Conservation (phyloP, 257 asterid species). For the Petunia axillaris region DNA sequence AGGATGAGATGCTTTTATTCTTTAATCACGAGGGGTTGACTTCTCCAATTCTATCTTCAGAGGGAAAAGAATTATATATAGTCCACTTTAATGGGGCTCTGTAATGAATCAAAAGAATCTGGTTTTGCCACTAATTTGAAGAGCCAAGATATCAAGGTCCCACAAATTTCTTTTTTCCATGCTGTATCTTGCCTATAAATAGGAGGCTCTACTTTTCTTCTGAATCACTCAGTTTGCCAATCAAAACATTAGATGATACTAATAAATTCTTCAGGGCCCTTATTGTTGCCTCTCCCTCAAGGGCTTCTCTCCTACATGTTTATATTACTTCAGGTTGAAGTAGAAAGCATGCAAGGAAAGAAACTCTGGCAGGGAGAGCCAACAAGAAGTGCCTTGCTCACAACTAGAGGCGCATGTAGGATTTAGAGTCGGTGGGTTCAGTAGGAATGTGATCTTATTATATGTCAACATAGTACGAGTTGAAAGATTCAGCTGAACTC, state of each 20-base stretch:
- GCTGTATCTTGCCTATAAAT: constrained; percentile 48
- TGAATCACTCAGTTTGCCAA: constrained; percentile 8
- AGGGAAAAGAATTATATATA: neutral
- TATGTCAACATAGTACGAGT: no score
- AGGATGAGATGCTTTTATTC: constrained; percentile 46
- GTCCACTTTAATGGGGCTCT: neutral
- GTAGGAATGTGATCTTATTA: no score
- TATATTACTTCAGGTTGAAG: neutral
- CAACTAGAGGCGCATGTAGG: no score
- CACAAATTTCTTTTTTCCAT: constrained; percentile 29
- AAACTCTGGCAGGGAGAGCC: constrained; percentile 50
- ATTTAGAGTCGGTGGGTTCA: no score
- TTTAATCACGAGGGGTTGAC: constrained; percentile 55
- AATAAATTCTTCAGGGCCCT: constrained; percentile 37
- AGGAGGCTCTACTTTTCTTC: constrained; percentile 26
- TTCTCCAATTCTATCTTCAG: neutral
- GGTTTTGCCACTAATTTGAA: constrained; percentile 43
- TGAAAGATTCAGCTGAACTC: no score
- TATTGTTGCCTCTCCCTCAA: constrained; percentile 73
- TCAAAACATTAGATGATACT: constrained; percentile 21
- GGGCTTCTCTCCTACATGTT: constrained; percentile 56
- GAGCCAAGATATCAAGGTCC: constrained; percentile 45
- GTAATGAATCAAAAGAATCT: constrained; percentile 47
- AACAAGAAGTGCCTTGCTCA: constrained; percentile 44
- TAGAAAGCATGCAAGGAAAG: constrained; percentile 35